Evolutionary conservation across 495 filamentous ascomycete species (phyloP).

Genomic region (Penicillium bovifimosum): DNA sequence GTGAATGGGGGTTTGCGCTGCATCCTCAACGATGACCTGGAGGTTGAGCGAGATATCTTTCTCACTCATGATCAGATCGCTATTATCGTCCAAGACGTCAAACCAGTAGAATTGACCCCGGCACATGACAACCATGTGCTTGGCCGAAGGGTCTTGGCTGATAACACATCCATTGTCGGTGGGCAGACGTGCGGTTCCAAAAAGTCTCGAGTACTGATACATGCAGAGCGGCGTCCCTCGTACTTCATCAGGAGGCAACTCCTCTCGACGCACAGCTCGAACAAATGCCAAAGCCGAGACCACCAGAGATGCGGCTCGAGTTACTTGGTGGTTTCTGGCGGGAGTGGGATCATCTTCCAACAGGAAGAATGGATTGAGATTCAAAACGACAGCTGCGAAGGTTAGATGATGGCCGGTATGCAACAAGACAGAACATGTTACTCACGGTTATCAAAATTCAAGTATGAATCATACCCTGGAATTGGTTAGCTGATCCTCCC

Average conservation of each 20-base stretch:
- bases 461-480: conserved; percentile 95
- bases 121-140: conserved; percentile 90
- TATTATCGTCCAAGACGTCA: conserved; percentile 90
- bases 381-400: conserved; percentile 75
- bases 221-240: conserved; percentile 83
- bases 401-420: conserved; percentile 7
- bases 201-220: conserved; percentile 96
- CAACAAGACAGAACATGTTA: neutral
- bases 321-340: conserved; percentile 92
- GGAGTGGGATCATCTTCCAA: conserved; percentile 97
- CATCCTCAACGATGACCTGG: conserved; percentile 87
- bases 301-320: conserved; percentile 84
- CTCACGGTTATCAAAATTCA: conserved; percentile 90
- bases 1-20: conserved; percentile 79
- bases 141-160: conserved; percentile 81
- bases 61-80: conserved; percentile 95
- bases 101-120: conserved; percentile 99
- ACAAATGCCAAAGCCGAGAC: conserved; percentile 90
- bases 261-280: conserved; percentile 85
- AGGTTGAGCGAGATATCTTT: conserved; percentile 90
- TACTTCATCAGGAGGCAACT: conserved; percentile 84
- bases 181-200: conserved; percentile 90
- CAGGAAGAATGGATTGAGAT: conserved; percentile 96
- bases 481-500: neutral
- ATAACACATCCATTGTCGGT: conserved; percentile 96